Evolutionary conservation across 345 rosid genomes (phyloP).

Genomic region (Rhodamnia argentea): DNA sequence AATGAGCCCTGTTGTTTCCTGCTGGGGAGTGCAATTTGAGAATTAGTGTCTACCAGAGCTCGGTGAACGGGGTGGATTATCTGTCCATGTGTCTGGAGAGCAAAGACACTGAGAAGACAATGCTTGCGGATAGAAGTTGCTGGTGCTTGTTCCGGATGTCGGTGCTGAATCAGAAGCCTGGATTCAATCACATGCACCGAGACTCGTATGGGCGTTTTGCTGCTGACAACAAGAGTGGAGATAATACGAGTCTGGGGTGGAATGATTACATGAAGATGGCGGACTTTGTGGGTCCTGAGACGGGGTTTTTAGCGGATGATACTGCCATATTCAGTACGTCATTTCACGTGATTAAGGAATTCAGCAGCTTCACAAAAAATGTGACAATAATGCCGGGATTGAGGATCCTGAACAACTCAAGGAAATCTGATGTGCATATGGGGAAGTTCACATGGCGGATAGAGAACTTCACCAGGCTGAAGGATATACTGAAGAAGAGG

Average conservation of each 20-base stretch:
- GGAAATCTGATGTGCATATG: constrained; percentile 86
- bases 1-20: constrained; percentile 95
- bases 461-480: constrained; percentile 84
- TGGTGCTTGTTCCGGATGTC: constrained; percentile 99
- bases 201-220: constrained; percentile 94
- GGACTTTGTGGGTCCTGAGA: constrained; percentile 63
- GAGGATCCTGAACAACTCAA: constrained; percentile 47
- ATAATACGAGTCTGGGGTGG: constrained; percentile 96
- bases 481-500: constrained; percentile 94
- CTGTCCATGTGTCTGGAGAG: constrained; percentile 98
- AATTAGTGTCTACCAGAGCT: constrained; percentile 88
- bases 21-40: constrained; percentile 95
- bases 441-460: constrained; percentile 91
- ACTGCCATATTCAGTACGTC: constrained; percentile 89
- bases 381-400: constrained; percentile 46
- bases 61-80: constrained; percentile 72
- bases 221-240: constrained; percentile 90
- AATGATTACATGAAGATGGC: constrained; percentile 93
- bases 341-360: constrained; percentile 89
- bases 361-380: constrained; percentile 59
- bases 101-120: constrained; percentile 76
- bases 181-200: constrained; percentile 81
- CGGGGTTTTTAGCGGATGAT: constrained; percentile 77
- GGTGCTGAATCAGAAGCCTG: constrained; percentile 79
- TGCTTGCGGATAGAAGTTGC: constrained; percentile 69